Evolutionary conservation across 768 basidiomycete species (phyloP).

Genomic region (Leccinum variicolor): DNA sequence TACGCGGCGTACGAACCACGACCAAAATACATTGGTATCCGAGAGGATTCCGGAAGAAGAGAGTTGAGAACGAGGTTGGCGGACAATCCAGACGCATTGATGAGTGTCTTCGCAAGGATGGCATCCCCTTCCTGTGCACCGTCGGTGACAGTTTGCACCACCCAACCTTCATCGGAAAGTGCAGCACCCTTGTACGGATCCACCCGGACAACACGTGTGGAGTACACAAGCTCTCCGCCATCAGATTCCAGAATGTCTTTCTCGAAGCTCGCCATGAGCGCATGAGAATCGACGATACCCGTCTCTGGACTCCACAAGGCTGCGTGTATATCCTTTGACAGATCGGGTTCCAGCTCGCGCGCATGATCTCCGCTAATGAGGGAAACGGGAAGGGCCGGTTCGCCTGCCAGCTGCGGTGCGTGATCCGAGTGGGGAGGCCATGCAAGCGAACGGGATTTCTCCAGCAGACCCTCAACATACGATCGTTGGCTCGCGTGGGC

Average conservation of each 20-base stretch:
- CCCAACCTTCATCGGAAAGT: slow-evolving; percentile 69
- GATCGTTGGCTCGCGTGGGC: slow-evolving; percentile 61
- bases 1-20: slow-evolving; percentile 89
- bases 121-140: slow-evolving; percentile 52
- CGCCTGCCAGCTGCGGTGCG: slow-evolving; percentile 15
- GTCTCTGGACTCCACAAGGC: slow-evolving; percentile 85
- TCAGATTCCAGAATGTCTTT: slow-evolving; percentile 74
- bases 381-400: slow-evolving; percentile 53
- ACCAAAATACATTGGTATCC: slow-evolving; percentile 75
- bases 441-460: slow-evolving; percentile 52
- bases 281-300: slow-evolving; percentile 87
- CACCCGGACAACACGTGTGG: slow-evolving; percentile 81
- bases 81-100: slow-evolving; percentile 82
- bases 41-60: slow-evolving; percentile 51
- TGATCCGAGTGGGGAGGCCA: slow-evolving; percentile 45
- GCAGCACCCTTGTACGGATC: slow-evolving; percentile 51
- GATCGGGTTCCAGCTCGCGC: slow-evolving; percentile 74
- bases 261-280: slow-evolving; percentile 80
- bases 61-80: slow-evolving; percentile 69
- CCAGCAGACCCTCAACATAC: slow-evolving; percentile 69
- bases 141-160: slow-evolving; percentile 74
- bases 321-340: slow-evolving; percentile 64
- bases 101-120: slow-evolving; percentile 67
- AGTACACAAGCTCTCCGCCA: slow-evolving; percentile 66
- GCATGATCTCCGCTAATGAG: slow-evolving; percentile 69